phyloP scores from a whole-genome alignment of 1,139 yeast species.

The Geotrichum reessii region DNA sequence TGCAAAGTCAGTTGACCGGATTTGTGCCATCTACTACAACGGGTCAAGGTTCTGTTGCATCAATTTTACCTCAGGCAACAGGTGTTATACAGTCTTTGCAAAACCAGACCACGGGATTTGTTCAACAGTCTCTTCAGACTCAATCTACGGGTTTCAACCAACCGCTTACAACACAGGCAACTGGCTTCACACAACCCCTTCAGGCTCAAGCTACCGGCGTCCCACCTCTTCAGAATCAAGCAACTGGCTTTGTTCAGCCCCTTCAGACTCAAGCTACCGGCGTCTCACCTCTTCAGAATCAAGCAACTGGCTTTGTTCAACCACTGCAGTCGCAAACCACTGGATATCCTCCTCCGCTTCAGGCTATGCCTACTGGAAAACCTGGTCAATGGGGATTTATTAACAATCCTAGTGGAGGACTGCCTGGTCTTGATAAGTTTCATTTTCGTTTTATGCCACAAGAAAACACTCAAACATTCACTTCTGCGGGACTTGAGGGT shows the following conservation, averaged over 20 bases:
- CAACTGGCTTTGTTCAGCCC: conserved; percentile 34
- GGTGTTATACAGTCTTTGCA: conserved; percentile 35
- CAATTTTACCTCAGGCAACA: conserved; percentile 38
- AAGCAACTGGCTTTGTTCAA: conserved; percentile 35
- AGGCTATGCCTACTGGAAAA: conserved; percentile 52
- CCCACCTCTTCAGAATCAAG: conserved; percentile 36
- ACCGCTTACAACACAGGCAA: conserved; percentile 36
- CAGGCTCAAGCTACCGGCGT: too few relatives aligned
- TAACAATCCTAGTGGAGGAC: conserved; percentile 64
- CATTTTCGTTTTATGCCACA: conserved; percentile 71
- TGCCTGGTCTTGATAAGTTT: conserved; percentile 72
- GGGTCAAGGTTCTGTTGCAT: conserved; percentile 35
- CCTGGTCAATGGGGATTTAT: conserved; percentile 85
- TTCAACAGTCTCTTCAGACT: too few relatives aligned
- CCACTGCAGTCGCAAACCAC: conserved; percentile 38
- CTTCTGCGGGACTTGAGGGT: conserved; percentile 32
- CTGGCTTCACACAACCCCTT: conserved; percentile 38
- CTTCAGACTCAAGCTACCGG: conserved; percentile 39
- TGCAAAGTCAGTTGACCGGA: conserved; percentile 26
- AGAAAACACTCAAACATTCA: conserved; percentile 41
- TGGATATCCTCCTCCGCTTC: conserved; percentile 35
- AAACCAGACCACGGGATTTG: conserved; percentile 36
- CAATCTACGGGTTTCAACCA: too few relatives aligned
- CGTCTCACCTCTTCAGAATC: conserved; percentile 25
- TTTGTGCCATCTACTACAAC: conserved; percentile 20